phyloP scores from a whole-genome alignment of 441 rosid species.

The Dalechampia spathulata region DNA sequence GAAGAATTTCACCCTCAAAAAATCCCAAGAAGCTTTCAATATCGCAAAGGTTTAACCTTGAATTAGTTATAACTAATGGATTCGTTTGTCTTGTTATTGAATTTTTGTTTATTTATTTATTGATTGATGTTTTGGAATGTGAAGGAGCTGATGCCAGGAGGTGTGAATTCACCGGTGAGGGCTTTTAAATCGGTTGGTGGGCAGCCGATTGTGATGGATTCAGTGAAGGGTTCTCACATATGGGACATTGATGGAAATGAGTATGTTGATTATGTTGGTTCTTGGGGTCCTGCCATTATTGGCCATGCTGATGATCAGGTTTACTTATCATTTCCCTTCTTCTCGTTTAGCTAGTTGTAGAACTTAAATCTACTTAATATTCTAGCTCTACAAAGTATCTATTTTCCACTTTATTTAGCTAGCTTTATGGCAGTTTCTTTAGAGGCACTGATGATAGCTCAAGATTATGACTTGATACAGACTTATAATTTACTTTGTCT shows the following conservation, averaged over 20 bases:
- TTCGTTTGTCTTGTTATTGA: neutral
- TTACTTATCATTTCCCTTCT: constrained; percentile 9
- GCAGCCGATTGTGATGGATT: constrained; percentile 77
- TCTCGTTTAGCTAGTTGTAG: neutral
- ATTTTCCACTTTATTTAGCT: too few relatives aligned
- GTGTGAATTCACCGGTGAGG: constrained; percentile 95
- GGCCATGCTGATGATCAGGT: constrained; percentile 98
- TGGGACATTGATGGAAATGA: constrained; percentile 98
- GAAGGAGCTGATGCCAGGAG: constrained; percentile 94
- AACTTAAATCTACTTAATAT: too few relatives aligned
- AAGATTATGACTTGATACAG: too few relatives aligned
- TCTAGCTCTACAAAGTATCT: too few relatives aligned
- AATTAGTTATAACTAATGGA: too few relatives aligned
- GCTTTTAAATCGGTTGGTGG: constrained; percentile 98
- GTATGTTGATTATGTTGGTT: constrained; percentile 81
- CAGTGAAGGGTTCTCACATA: constrained; percentile 88
- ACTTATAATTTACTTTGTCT: too few relatives aligned
- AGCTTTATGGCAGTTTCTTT: too few relatives aligned
- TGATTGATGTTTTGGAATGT: neutral
- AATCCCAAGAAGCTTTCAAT: constrained; percentile 81
- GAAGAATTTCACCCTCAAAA: constrained; percentile 63
- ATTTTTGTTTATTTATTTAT: neutral
- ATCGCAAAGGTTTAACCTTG: constrained; percentile 70
- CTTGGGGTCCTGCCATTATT: constrained; percentile 98
- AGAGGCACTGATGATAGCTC: too few relatives aligned